phyloP scores from a whole-genome alignment of 139 green algal genomes.

The Deuterostichococcus epilithicus region DNA sequence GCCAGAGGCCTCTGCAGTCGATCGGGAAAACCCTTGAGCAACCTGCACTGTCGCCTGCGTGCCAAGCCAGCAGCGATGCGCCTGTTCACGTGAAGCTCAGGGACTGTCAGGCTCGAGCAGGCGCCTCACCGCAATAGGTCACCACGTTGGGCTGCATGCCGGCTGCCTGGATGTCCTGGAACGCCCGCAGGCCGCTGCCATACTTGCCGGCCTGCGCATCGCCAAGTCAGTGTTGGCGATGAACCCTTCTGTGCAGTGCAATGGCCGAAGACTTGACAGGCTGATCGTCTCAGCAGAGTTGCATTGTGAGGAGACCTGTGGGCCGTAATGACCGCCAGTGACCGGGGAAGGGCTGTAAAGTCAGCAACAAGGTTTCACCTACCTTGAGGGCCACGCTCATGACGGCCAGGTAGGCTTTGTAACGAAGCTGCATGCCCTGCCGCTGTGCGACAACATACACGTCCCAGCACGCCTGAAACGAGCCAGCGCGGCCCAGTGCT shows the following conservation, averaged over 20 bases:
- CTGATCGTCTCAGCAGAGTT: too few species aligned
- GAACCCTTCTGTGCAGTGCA: neutral
- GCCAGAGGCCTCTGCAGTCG: too few species aligned
- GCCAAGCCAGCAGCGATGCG: too few species aligned
- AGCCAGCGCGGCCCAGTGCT: neutral
- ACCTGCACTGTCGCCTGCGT: too few species aligned
- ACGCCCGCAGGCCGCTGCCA: conserved; percentile 30
- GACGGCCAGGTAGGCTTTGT: conserved; percentile 36
- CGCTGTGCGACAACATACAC: conserved; percentile 6
- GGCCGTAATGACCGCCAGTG: too few species aligned
- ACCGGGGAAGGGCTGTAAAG: too few species aligned
- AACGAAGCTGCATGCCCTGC: conserved; percentile 6
- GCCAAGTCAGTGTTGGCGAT: neutral
- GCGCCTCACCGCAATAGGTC: conserved; percentile 42
- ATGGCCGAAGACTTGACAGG: neutral
- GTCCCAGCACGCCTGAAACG: conserved; percentile 11
- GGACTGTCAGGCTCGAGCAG: too few species aligned
- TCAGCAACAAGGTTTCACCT: neutral
- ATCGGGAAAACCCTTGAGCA: too few species aligned
- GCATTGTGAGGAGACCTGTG: too few species aligned
- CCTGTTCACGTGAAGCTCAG: too few species aligned
- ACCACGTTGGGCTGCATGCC: conserved; percentile 35
- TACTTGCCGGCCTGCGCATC: conserved; percentile 24
- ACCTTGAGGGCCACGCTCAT: conserved; percentile 29
- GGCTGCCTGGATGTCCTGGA: conserved; percentile 27